Percentiles rank a stretch among this genome's conserved stretches.
Evolutionary conservation across 129 eudicot species (phyloP).

Genomic region (Flaveria ramosissima): DNA sequence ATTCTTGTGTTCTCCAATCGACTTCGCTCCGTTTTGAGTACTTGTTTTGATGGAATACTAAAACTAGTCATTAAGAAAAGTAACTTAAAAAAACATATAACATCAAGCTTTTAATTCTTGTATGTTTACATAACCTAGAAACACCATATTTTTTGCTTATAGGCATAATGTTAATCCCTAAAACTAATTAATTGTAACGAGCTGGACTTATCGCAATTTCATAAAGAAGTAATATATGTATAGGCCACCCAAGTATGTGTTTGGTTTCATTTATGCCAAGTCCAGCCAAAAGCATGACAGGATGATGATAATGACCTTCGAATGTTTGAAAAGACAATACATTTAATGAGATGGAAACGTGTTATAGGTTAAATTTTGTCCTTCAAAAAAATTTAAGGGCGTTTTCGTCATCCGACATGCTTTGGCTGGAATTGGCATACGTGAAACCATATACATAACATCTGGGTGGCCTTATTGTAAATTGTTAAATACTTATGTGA

Average conservation of each 20-base stretch:
- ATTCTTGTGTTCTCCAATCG: neutral
- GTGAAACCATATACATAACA: neutral
- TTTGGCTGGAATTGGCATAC: neutral
- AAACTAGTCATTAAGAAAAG: constrained; percentile 12
- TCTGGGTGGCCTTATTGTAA: neutral
- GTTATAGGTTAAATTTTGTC: neutral
- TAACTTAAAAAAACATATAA: neutral
- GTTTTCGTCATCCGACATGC: neutral
- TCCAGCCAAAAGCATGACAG: neutral
- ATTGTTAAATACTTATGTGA: neutral
- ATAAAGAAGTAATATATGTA: neutral
- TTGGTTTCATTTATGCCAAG: neutral
- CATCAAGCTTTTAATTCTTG: neutral
- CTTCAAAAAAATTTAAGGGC: neutral
- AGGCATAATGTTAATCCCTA: neutral
- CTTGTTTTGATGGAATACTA: neutral
- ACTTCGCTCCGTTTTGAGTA: neutral
- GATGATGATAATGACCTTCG: neutral
- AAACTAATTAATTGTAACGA: neutral
- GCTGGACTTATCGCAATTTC: neutral
- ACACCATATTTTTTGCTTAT: neutral
- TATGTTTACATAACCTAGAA: constrained; percentile 1
- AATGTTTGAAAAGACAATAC: neutral
- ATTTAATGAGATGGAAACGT: neutral
- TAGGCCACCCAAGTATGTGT: neutral